Percentiles rank a stretch among this genome's conserved stretches.
Conservation (phyloP, 257 asterid genomes). For the Solanum piurae region DNA sequence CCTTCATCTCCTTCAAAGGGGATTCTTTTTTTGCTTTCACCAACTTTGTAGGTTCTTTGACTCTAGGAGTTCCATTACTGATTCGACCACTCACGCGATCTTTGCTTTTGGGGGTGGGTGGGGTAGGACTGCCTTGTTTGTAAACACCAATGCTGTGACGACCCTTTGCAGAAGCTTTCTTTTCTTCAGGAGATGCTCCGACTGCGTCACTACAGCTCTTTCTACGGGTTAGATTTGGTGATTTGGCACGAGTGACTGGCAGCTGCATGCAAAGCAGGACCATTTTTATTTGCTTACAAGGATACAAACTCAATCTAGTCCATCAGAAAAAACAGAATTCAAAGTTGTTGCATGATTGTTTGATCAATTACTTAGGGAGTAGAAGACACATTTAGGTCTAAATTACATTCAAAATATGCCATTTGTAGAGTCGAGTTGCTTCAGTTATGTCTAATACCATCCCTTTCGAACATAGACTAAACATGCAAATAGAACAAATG, state of each 20-base stretch:
- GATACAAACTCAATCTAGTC: background rate
- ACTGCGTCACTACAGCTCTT: slow-evolving; percentile 76
- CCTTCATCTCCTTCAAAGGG: slow-evolving; percentile 1
- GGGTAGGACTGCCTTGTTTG: slow-evolving; percentile 29
- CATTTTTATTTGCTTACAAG: background rate
- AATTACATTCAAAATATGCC: background rate
- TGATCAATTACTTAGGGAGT: background rate
- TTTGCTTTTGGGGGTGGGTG: slow-evolving; percentile 37
- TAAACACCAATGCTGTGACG: slow-evolving; percentile 47
- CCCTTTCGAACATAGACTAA: background rate
- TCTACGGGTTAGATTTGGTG: slow-evolving; percentile 76
- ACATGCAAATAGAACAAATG: background rate
- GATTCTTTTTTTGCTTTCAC: slow-evolving; percentile 21
- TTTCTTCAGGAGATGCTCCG: slow-evolving; percentile 31
- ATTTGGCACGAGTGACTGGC: slow-evolving; percentile 93
- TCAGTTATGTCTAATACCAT: background rate
- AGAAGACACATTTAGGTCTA: background rate
- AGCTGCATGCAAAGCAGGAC: slow-evolving; percentile 34
- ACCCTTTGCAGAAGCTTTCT: slow-evolving; percentile 16
- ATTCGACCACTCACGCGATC: slow-evolving; percentile 24
- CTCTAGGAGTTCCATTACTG: slow-evolving; percentile 10
- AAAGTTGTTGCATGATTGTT: background rate
- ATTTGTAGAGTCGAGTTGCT: background rate
- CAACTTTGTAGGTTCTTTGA: slow-evolving; percentile 2
- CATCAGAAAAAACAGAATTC: background rate